These are phyloP conservation scores for Andalucia godoyi DNA, from an alignment of 78 protist genomes.

Conservation along the genomic window DNA sequence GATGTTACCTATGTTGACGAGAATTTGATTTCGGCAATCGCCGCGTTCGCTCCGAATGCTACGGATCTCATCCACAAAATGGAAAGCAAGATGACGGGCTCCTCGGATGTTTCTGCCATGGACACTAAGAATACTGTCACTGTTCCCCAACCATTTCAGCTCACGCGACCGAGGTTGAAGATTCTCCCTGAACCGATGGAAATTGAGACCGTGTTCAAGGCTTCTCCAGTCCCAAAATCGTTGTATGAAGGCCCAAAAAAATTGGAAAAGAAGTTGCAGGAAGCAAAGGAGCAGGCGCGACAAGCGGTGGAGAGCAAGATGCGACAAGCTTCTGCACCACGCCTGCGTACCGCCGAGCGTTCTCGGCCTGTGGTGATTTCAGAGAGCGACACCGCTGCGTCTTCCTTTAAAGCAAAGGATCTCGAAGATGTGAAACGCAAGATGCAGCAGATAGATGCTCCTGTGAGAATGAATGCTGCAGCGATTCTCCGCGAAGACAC, in stretches of 20 bases:
- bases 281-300: background rate
- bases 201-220: background rate
- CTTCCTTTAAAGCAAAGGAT: background rate
- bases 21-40: too few relatives aligned
- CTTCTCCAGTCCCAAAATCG: background rate
- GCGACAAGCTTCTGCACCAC: too few relatives aligned
- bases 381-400: background rate
- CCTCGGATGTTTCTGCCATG: too few relatives aligned
- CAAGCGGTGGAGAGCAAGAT: background rate
- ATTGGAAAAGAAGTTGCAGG: too few relatives aligned
- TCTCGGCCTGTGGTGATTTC: background rate
- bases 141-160: background rate
- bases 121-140: background rate
- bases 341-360: background rate
- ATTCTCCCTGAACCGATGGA: background rate
- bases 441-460: too few relatives aligned
- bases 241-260: background rate
- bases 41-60: too few relatives aligned
- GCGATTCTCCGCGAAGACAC: slow-evolving; percentile 31
- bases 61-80: too few relatives aligned
- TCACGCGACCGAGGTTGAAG: slow-evolving; percentile 2
- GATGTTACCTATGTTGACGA: too few relatives aligned
- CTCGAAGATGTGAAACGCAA: background rate
- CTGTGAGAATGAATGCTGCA: slow-evolving; percentile 11
- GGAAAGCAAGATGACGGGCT: too few relatives aligned